phyloP scores from a whole-genome alignment of 2,329 filamentous ascomycete genomes.

The Clarireedia sp. region DNA sequence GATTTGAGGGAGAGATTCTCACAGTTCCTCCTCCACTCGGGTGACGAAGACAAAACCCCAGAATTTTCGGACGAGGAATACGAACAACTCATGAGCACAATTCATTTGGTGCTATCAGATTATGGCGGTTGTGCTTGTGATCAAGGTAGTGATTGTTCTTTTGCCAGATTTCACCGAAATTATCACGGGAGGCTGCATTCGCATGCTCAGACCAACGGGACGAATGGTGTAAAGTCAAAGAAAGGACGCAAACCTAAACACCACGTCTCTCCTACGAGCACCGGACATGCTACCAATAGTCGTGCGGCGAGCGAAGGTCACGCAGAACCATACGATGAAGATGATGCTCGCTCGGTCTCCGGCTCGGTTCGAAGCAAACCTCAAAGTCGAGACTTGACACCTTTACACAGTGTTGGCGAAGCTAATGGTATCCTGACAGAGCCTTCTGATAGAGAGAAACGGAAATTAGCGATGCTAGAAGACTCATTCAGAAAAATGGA shows the following conservation, averaged over 20 bases:
- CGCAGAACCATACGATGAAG: conserved; percentile 45
- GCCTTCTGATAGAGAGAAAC: conserved; percentile 58
- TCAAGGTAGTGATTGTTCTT: conserved; percentile 53
- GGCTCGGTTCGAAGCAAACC: conserved; percentile 55
- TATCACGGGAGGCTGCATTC: conserved; percentile 43
- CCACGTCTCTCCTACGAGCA: conserved; percentile 54
- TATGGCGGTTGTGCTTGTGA: conserved; percentile 75
- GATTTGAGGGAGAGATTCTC: conserved; percentile 13
- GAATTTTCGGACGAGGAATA: conserved; percentile 49
- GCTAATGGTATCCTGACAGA: conserved; percentile 45
- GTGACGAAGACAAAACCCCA: conserved; percentile 43
- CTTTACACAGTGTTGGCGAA: conserved; percentile 44
- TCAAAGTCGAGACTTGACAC: conserved; percentile 58
- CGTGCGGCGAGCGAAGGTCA: conserved; percentile 56
- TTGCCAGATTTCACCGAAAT: conserved; percentile 53
- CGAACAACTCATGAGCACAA: conserved; percentile 53
- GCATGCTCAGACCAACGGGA: conserved; percentile 35
- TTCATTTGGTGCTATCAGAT: conserved; percentile 63
- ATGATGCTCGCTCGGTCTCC: conserved; percentile 42
- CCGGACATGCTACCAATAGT: conserved; percentile 54
- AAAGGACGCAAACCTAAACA: conserved; percentile 42
- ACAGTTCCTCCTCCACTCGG: too few species aligned
- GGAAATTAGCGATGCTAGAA: conserved; percentile 59
- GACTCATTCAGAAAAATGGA: conserved; percentile 56
- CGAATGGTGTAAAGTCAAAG: conserved; percentile 29